Evolutionary conservation across 2,329 filamentous ascomycete genomes (phyloP), one percentile per base, ranked within the genome.

Genomic region (Hypoxylon sp.): DNA sequence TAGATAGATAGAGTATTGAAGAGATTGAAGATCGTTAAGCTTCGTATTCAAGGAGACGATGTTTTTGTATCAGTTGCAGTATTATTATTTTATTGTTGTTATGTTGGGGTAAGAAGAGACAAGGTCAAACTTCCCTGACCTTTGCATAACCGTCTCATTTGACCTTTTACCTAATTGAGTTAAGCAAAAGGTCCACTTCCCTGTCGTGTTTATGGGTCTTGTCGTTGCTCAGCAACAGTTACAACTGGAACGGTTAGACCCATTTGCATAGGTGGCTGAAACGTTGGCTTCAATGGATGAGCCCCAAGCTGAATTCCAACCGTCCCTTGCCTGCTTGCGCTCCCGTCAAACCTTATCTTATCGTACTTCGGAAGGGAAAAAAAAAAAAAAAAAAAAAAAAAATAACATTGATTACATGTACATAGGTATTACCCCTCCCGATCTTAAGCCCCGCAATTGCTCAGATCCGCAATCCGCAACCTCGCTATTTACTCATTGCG

Each of bases 1-100:
- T 50, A 67, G 60, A 35, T 50, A 67, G 31, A 35, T 42, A 31
- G 29, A 31, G 29, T 22, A 31, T 65, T 58, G 59, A 64, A 62
- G 51, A 66, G 37, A 59, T 60, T 67, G 66, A 59, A 57, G 67
- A 71, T 69, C 53, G 44, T 64, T 31, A 54, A 55, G 39, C 39
- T 37, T 52, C 24, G 11, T 35, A 46, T 67, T 61, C 53, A 69
- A 70, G 72, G 67, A 67, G 73, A 73, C 54, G 73, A 69, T 76
- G 75, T 75, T 75, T 76, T 77, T 77, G 72, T 77, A 74, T 73
- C 70, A 67, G 57, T 59, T 70, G 42, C 47, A n/a, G 54, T 67
- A 70, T 74, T 72, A 71, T 71, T 71, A 65, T 73, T 71, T 75
- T 73, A 66, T 76, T 76, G 71, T 77, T 77, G 64, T 76, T 76